These are phyloP conservation scores for Arabidopsis hybrid DNA, from an alignment of 441 rosid species.

Conservation along the genomic window DNA sequence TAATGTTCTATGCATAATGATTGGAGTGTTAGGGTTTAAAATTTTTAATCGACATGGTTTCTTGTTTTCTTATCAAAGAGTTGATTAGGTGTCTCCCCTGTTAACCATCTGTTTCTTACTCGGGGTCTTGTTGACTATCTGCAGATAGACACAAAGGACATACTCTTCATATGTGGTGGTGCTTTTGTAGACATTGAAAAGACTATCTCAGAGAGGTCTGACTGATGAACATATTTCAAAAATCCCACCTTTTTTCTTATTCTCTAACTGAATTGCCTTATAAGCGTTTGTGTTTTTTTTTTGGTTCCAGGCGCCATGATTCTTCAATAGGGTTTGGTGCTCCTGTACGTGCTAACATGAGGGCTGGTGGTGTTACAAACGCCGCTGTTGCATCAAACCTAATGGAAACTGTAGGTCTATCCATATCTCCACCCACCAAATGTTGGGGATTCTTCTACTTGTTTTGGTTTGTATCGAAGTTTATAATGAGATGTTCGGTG, in stretches of 20 bases:
- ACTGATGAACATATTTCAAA: not conserved
- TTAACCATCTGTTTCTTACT: conserved; percentile 19
- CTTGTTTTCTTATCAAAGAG: not conserved
- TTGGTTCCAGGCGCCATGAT: conserved; percentile 80
- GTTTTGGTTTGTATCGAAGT: conserved; percentile 17
- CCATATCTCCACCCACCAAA: conserved; percentile 19
- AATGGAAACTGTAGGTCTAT: conserved; percentile 82
- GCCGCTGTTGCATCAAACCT: conserved; percentile 84
- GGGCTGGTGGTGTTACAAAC: conserved; percentile 76
- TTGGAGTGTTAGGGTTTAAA: not conserved
- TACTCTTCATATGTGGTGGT: conserved; percentile 97
- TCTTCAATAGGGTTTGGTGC: conserved; percentile 99
- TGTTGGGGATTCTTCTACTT: conserved; percentile 13
- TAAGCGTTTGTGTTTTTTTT: conserved; percentile 30
- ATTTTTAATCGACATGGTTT: not conserved
- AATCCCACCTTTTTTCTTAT: not conserved
- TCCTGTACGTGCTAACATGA: conserved; percentile 97
- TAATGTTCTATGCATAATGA: conserved; percentile 1
- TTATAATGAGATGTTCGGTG: conserved; percentile 13
- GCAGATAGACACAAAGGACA: conserved; percentile 98
- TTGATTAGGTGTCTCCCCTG: conserved; percentile 10
- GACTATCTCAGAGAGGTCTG: conserved; percentile 96
- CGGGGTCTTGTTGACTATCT: conserved; percentile 13
- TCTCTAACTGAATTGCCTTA: not conserved
- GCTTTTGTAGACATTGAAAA: conserved; percentile 96